phyloP scores from a whole-genome alignment of 2,329 filamentous ascomycete genomes.

The Scleromitrula shiraiana region DNA sequence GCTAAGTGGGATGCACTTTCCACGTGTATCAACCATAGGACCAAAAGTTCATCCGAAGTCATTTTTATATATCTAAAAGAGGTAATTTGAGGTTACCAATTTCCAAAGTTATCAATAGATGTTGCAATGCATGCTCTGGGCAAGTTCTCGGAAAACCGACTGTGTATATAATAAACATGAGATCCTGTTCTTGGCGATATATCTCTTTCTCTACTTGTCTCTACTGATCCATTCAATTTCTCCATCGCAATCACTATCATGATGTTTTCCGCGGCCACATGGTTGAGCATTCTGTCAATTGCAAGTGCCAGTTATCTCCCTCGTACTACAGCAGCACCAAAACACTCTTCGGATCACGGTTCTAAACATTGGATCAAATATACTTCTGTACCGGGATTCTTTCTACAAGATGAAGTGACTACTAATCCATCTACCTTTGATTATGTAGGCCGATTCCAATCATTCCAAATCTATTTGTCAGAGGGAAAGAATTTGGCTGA shows the following conservation, averaged over 20 bases:
- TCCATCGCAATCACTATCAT: neutral
- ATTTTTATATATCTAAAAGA: too few species aligned
- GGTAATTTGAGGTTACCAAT: neutral
- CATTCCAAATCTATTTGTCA: slow-evolving; percentile 1
- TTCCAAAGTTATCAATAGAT: too few species aligned
- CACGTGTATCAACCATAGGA: slow-evolving; percentile 9
- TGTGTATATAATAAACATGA: neutral
- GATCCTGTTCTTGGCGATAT: neutral
- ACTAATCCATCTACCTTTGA: slow-evolving; percentile 53
- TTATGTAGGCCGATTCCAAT: slow-evolving; percentile 42
- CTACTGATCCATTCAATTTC: neutral
- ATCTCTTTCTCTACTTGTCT: neutral
- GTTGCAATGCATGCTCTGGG: neutral
- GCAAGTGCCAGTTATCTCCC: neutral
- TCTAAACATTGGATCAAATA: slow-evolving; percentile 41
- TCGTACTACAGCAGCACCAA: neutral
- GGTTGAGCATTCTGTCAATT: neutral
- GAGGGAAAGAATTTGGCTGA: neutral
- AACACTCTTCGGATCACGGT: neutral
- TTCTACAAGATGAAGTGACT: slow-evolving; percentile 51
- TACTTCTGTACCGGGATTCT: slow-evolving; percentile 52
- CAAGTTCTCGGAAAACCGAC: neutral
- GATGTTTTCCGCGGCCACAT: neutral
- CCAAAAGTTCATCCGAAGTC: slow-evolving; percentile 1
- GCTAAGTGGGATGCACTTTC: neutral